Base-by-base conservation (phyloP, 306 rosid species). In the Trifolium subterraneum region DNA sequence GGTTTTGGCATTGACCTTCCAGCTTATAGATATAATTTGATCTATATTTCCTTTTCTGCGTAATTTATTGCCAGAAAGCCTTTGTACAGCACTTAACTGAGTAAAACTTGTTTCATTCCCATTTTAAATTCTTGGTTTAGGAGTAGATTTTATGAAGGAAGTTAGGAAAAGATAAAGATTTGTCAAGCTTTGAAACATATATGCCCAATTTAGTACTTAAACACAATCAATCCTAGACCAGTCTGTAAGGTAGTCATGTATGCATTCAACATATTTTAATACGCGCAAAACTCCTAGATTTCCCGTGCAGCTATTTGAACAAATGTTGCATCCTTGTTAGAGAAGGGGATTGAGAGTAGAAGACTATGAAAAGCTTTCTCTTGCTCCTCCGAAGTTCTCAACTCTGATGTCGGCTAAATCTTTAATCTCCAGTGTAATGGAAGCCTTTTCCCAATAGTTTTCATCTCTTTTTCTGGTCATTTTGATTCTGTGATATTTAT, bases 311-410 rank as follows among this genome's bases (percentile, higher is more conserved):
- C 61, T 56, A 11, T 76, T 44, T 31, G 62, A 67, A 56, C 67
- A 54, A 50, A 65, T 4, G 16, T 12, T 16, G 44, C 18, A 13
- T 38, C 67, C 12, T 52, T 65, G 56, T 41, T 54, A 58, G 60
- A 58, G 51, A 69, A 23, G 67, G 42, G 68, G 55, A 41, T 18
- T 51, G 25, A 61, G 35, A 68, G 7, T 58, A 58, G 35, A 78
- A 69, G 36, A 48, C 31, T 35, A 65, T 55, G 3, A 67, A 75
- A 76, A 18, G 50, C 19, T 77, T 33, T 51, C 72, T 62, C 48
- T 62, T 70, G 65, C 8, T 60, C 33, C 47, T 51, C 65, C 33
- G 39, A 50, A 62, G 47, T 62, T 38, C 76, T 23, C 23, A 70
- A 36, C 16, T 23, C 27, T 42, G 7, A 19, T n/a, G 45, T 70